Evolutionary conservation across 805 yeast species (phyloP), one percentile per base, ranked within the genome.

Genomic region (Saccharomycopsis sp.): DNA sequence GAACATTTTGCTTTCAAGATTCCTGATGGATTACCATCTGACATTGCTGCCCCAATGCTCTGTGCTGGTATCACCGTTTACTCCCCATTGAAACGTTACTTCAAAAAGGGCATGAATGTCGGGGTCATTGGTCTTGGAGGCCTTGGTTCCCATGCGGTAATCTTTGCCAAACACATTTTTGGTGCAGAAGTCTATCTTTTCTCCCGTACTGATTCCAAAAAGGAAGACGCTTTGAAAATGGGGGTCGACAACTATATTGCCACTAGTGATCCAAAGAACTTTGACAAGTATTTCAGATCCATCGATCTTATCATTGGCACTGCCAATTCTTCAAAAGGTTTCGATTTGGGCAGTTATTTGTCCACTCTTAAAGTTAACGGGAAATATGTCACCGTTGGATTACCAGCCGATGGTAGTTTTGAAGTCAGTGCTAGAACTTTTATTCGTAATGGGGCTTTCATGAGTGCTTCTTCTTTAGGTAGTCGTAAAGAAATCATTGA

Each of bases 401-500:
- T 56, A 23, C 46, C 46, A 13, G 42, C 29, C 13, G n/a, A n/a
- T n/a, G n/a, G n/a, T n/a, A n/a, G n/a, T n/a, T n/a, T n/a, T n/a
- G n/a, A n/a, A n/a, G 38, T 31, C 13, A 52, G 47, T 39, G 45
- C 30, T 10, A 33, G 51, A 10, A 26, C 49, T 3, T 51, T 50
- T 21, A 26, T 49, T 21, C 18, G 45, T 5, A 10, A 2, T 8
- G 38, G 27, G 21, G 17, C 26, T n/a, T 26, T 25, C 4, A 32
- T 36, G 19, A 14, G 29, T 18, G 28, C 19, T 15, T 33, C 37
- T 2, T 15, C 9, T 18, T 61, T 70, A 57, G 92, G 76, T 34
- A 69, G 79, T 35, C 74, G 76, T 56, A 58, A 57, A 37, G 88
- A 81, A 61, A 79, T 80, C 51, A 55, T 65, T 34, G 80, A 77